Evolutionary conservation across 1,139 yeast genomes (phyloP).

Genomic region (Pichia sp.): DNA sequence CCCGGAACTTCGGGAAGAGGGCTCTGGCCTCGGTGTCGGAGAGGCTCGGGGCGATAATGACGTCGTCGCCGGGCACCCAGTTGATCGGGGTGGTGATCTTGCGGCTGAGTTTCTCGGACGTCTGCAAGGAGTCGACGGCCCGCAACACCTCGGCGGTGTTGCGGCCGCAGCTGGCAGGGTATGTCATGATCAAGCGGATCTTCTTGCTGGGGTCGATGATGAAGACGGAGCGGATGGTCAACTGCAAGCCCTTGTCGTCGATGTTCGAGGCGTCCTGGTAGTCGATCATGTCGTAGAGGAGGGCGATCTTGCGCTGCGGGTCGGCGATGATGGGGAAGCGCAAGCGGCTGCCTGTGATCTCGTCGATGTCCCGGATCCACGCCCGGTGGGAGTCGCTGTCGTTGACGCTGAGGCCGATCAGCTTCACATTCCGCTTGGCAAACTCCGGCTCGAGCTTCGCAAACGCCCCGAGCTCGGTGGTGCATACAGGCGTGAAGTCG

Average conservation of each 20-base stretch:
- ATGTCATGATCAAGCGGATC: slow-evolving; percentile 65
- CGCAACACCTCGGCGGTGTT: slow-evolving; percentile 84
- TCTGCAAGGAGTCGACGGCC: slow-evolving; percentile 74
- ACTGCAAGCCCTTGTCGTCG: slow-evolving; percentile 54
- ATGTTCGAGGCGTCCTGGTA: slow-evolving; percentile 58
- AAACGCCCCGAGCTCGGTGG: slow-evolving; percentile 85
- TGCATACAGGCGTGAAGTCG: slow-evolving; percentile 86
- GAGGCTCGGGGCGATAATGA: slow-evolving; percentile 72
- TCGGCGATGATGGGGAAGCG: slow-evolving; percentile 81
- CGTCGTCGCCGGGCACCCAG: slow-evolving; percentile 86
- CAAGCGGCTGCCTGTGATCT: slow-evolving; percentile 62
- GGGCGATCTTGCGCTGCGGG: slow-evolving; percentile 63
- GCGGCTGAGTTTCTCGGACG: slow-evolving; percentile 52
- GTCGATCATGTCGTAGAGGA: slow-evolving; percentile 74
- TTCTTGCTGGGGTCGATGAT: slow-evolving; percentile 77
- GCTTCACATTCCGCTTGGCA: slow-evolving; percentile 67
- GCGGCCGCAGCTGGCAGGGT: slow-evolving; percentile 85
- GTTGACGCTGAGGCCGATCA: slow-evolving; percentile 77
- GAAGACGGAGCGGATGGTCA: slow-evolving; percentile 78
- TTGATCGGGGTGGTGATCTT: slow-evolving; percentile 79
- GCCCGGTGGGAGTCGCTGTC: slow-evolving; percentile 63
- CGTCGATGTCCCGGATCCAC: slow-evolving; percentile 83
- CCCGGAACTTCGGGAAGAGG: slow-evolving; percentile 70
- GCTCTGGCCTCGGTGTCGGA: slow-evolving; percentile 68
- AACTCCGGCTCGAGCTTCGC: slow-evolving; percentile 82